Base-by-base conservation (phyloP, 2,329 filamentous ascomycete genomes). In the Claviceps humidiphila region DNA sequence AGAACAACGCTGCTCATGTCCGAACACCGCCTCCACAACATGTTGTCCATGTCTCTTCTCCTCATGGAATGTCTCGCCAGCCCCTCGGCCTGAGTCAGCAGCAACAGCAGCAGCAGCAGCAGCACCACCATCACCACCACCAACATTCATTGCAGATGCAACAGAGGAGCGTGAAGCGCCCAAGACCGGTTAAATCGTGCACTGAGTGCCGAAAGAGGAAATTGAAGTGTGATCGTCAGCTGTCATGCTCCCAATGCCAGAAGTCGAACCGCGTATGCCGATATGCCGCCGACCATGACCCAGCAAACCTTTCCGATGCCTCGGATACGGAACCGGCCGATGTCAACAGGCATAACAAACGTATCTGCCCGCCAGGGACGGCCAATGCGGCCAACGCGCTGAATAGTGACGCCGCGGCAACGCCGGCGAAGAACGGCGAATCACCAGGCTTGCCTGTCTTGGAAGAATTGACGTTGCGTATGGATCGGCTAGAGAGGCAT, bases 131-230 rank as follows among this genome's bases (percentile, higher is more conserved):
- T 6, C 50, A 48, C 9, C 58, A 54, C 38, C 55, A 55, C 40
- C 61, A 61, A 20, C 48, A 50, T 4, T 47, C 43, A 22, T 54
- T 53, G 40, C 60, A 58, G 8, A 59, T 61, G 37, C 64, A 62
- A n/a, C 67, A 67, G 47, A 68, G 71, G 49, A 75, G 73, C 56
- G 74, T 78, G 50, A 78, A 78, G 59, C 68, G 76, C 37, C 74
- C 75, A 2, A 66, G 76, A 7, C 76, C 76, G 3, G 76, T 78
- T 55, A 78, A 78, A 60, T 77, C 74, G 3, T 79, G 76, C 60
- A 74, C 73, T 53, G 74, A 77, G 58, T 79, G 78, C 58, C 71
- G 78, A 51, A 78, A 78, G 61, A 71, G 78, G 58, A 81, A 78
- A 61, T 64, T 79, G 5, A 70, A 72, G 54, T 81, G 78, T 63